Conservation (phyloP, 1,139 yeast species). For the Saccharomycopsis hybrid region DNA sequence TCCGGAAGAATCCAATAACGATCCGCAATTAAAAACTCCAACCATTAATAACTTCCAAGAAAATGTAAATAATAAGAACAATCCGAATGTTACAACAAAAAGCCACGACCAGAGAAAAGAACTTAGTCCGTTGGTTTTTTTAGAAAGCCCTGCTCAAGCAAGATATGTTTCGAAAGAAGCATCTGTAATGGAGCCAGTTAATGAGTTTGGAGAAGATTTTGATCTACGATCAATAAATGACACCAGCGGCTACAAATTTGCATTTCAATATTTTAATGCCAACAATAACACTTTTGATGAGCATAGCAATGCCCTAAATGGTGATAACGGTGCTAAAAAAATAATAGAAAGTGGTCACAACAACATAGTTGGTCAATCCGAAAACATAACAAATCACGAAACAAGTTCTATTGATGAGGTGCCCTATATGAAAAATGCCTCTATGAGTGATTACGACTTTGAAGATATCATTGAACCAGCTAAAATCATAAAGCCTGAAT, state of each 20-base stretch:
- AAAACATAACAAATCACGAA: too few relatives aligned
- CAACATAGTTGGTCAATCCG: too few relatives aligned
- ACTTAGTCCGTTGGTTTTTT: conserved; percentile 15
- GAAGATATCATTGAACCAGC: conserved; percentile 5
- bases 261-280: background rate
- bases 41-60: background rate
- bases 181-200: conserved; percentile 1
- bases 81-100: too few relatives aligned
- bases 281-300: too few relatives aligned
- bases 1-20: background rate
- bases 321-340: too few relatives aligned
- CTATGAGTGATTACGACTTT: conserved; percentile 15
- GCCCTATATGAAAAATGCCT: conserved; percentile 16
- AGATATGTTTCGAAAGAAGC: conserved; percentile 1
- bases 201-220: conserved; percentile 5
- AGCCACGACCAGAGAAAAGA: conserved; percentile 3
- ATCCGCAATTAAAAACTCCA: background rate
- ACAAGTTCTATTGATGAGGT: conserved; percentile 9
- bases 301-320: too few relatives aligned
- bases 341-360: too few relatives aligned
- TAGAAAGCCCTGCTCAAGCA: conserved; percentile 17
- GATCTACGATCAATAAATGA: conserved; percentile 11
- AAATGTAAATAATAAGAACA: too few relatives aligned
- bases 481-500: background rate
- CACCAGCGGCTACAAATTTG: conserved; percentile 4